Conservation (phyloP, 2,329 filamentous ascomycete genomes). For the Knufia fluminis region DNA sequence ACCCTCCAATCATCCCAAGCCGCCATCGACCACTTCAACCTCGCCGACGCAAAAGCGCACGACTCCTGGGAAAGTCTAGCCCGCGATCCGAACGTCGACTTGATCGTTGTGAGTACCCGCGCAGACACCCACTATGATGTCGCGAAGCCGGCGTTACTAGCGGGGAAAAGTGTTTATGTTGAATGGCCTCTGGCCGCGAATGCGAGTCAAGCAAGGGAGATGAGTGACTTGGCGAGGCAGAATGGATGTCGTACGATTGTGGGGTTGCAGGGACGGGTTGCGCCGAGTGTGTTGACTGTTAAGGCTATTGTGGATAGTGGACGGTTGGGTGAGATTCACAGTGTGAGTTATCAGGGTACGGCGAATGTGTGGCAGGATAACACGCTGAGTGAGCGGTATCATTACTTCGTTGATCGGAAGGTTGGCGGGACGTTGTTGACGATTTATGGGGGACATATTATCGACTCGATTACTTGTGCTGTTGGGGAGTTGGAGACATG, state of each 20-base stretch:
- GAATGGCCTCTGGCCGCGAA: conserved; percentile 51
- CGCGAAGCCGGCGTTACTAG: conserved; percentile 39
- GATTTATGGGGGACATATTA: conserved; percentile 29
- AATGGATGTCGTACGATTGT: conserved; percentile 36
- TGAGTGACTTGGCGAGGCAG: conserved; percentile 30
- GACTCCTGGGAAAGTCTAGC: conserved; percentile 43
- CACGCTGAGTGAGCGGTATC: conserved; percentile 26
- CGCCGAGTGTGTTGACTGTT: conserved; percentile 38
- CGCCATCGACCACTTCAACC: conserved; percentile 37
- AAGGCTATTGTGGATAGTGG: conserved; percentile 38
- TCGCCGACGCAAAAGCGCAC: conserved; percentile 40
- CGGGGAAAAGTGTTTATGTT: conserved; percentile 46
- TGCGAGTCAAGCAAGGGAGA: conserved; percentile 31
- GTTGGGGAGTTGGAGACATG: conserved; percentile 20
- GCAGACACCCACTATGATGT: conserved; percentile 45
- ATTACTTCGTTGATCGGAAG: conserved; percentile 42
- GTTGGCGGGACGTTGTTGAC: conserved; percentile 37
- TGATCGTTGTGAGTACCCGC: conserved; percentile 47
- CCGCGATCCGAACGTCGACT: conserved; percentile 41
- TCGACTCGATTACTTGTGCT: conserved; percentile 20
- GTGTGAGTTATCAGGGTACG: conserved; percentile 37
- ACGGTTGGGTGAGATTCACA: conserved; percentile 45
- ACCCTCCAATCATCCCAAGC: conserved; percentile 36
- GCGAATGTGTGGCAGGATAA: conserved; percentile 29
- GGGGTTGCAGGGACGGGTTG: conserved; percentile 43